A percentile compares a stretch with the other conserved stretches of the same genome.
Evolutionary conservation across 1,139 yeast species (phyloP).

Genomic region (Nadsonia starkeyi-henricii): DNA sequence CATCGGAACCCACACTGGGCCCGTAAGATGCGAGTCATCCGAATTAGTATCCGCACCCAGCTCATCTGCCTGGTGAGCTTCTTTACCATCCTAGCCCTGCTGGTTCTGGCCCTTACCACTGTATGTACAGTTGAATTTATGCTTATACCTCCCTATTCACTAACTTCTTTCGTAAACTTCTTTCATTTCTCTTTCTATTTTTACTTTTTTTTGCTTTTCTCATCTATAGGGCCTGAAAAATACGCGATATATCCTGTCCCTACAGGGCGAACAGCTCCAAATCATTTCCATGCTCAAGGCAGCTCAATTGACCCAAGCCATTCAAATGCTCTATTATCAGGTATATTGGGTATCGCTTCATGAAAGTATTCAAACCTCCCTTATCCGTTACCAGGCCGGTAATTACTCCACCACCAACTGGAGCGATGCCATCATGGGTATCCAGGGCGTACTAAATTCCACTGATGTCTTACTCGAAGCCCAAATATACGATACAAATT

Average conservation of each 20-base stretch:
- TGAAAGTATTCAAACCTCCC: conserved; percentile 44
- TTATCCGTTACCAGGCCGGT: conserved; percentile 57
- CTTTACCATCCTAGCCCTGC: conserved; percentile 62
- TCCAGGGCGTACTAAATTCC: conserved; percentile 44
- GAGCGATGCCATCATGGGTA: conserved; percentile 24
- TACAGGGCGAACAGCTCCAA: conserved; percentile 57
- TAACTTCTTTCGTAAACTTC: not conserved
- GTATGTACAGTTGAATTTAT: conserved; percentile 14
- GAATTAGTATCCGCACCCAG: conserved; percentile 38
- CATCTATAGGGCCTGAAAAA: conserved; percentile 48
- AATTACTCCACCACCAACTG: conserved; percentile 41
- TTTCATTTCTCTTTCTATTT: not conserved
- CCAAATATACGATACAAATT: conserved; percentile 46
- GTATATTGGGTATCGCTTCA: conserved; percentile 53
- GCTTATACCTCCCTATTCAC: conserved; percentile 8
- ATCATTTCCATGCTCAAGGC: conserved; percentile 73
- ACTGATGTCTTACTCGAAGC: conserved; percentile 45
- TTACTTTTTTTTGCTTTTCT: conserved; percentile 1
- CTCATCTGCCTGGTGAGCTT: conserved; percentile 65
- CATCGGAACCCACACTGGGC: too few relatives aligned
- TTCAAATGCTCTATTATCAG: conserved; percentile 54
- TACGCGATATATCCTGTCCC: conserved; percentile 43
- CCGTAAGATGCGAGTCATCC: conserved; percentile 14
- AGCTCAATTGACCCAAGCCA: conserved; percentile 59
- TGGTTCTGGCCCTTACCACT: conserved; percentile 63